Percentiles rank a stretch among this genome's conserved stretches.
Evolutionary conservation across 805 yeast genomes (phyloP).

Genomic region (Ogataea nakhonphanomensis): DNA sequence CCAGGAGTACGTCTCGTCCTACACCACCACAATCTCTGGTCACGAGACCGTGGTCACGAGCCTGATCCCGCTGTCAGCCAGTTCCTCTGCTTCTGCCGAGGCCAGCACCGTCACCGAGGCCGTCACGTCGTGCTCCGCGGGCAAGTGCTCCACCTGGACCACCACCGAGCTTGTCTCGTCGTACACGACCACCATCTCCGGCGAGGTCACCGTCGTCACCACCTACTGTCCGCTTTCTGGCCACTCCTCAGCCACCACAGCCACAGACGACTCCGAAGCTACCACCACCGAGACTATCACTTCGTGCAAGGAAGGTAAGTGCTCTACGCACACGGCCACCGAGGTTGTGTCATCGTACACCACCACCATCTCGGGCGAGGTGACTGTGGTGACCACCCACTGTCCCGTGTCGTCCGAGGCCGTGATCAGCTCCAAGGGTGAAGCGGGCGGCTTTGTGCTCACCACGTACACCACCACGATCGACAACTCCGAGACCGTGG

Average conservation of each 20-base stretch:
- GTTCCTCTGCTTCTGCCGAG: slow-evolving; percentile 6
- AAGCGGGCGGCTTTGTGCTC: slow-evolving; percentile 7
- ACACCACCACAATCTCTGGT: slow-evolving; percentile 21
- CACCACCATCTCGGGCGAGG: slow-evolving; percentile 20
- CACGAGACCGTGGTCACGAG: slow-evolving; percentile 19
- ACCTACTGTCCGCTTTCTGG: not conserved
- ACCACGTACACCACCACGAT: slow-evolving; percentile 18
- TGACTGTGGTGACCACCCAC: slow-evolving; percentile 24
- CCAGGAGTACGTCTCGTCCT: slow-evolving; percentile 20
- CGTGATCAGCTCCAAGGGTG: slow-evolving; percentile 15
- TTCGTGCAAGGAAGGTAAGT: slow-evolving; percentile 22
- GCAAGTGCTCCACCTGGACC: slow-evolving; percentile 17
- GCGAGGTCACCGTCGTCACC: slow-evolving; percentile 13
- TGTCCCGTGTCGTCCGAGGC: slow-evolving; percentile 17
- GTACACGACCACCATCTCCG: slow-evolving; percentile 25
- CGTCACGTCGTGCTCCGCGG: slow-evolving; percentile 21
- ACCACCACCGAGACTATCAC: slow-evolving; percentile 17
- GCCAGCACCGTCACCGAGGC: slow-evolving; percentile 12
- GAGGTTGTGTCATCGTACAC: slow-evolving; percentile 25
- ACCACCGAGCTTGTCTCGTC: slow-evolving; percentile 21
- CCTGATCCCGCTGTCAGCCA: slow-evolving; percentile 1
- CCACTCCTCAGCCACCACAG: slow-evolving; percentile 8
- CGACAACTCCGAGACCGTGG: slow-evolving; percentile 15
- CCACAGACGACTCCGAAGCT: slow-evolving; percentile 18
- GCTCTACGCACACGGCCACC: slow-evolving; percentile 14